These are phyloP conservation scores for Colletotrichum australisinense DNA, from an alignment of 2,329 filamentous ascomycete species.

Conservation along the genomic window DNA sequence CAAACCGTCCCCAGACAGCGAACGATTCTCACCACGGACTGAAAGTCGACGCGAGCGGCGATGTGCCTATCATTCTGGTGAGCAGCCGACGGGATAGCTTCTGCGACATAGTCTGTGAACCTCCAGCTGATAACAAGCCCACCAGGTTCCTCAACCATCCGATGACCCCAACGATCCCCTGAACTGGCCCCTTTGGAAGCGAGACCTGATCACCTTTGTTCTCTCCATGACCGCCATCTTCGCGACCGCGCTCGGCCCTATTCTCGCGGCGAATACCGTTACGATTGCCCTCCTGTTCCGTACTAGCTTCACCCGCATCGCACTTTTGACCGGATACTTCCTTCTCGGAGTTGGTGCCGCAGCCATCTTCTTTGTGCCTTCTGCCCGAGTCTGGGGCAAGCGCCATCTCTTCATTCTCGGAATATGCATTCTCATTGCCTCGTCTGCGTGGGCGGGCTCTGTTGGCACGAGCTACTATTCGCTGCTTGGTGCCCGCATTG, in stretches of 20 bases:
- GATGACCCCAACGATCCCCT: slow-evolving; percentile 92
- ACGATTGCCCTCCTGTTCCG: slow-evolving; percentile 77
- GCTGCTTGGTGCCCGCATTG: slow-evolving; percentile 80
- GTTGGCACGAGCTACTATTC: slow-evolving; percentile 75
- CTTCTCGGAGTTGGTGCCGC: slow-evolving; percentile 84
- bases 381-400: slow-evolving; percentile 92
- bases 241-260: slow-evolving; percentile 84
- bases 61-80: slow-evolving; percentile 80
- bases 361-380: slow-evolving; percentile 87
- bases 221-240: slow-evolving; percentile 86
- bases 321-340: slow-evolving; percentile 88
- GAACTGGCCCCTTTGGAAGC: slow-evolving; percentile 86
- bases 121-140: background rate
- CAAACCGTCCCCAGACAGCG: slow-evolving; percentile 57
- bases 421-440: slow-evolving; percentile 77
- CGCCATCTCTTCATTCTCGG: slow-evolving; percentile 88
- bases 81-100: slow-evolving; percentile 28
- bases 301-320: slow-evolving; percentile 78
- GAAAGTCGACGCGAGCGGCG: slow-evolving; percentile 79
- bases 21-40: slow-evolving; percentile 58
- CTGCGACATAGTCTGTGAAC: background rate
- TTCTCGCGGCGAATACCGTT: slow-evolving; percentile 89
- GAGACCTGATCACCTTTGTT: slow-evolving; percentile 82
- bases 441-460: slow-evolving; percentile 82
- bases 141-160: slow-evolving; percentile 80